Percentiles rank a stretch among this genome's conserved stretches.
Conservation (phyloP, 192 early-diverging fungal genomes). For the Coemansia sp. region DNA sequence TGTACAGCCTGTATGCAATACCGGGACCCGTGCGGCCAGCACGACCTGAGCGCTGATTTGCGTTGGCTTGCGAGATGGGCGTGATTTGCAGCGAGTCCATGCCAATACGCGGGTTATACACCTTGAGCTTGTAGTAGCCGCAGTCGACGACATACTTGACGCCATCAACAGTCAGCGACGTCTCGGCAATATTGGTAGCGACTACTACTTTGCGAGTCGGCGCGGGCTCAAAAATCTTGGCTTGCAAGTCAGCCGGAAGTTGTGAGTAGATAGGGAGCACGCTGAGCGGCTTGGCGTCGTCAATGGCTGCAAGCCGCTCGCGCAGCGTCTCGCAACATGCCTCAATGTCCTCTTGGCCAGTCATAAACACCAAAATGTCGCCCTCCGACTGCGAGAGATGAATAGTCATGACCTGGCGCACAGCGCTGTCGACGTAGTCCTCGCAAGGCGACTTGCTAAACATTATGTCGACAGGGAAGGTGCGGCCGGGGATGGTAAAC, state of each 20-base stretch:
- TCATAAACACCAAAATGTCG: constrained; percentile 94
- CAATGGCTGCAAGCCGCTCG: constrained; percentile 69
- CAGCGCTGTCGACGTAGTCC: constrained; percentile 93
- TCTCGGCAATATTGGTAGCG: constrained; percentile 99
- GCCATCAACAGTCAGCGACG: constrained; percentile 97
- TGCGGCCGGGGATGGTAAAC: constrained; percentile 94
- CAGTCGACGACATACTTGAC: constrained; percentile 95
- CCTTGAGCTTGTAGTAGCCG: constrained; percentile 96
- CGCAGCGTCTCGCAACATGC: constrained; percentile 70
- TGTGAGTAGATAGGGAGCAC: constrained; percentile 94
- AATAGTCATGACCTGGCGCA: constrained; percentile 94
- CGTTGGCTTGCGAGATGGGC: constrained; percentile 93
- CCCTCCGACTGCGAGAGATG: constrained; percentile 92
- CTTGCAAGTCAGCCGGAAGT: constrained; percentile 93
- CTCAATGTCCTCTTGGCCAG: constrained; percentile 99
- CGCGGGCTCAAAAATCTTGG: constrained; percentile 93
- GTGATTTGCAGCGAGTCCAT: constrained; percentile 96
- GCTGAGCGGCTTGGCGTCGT: constrained; percentile 67
- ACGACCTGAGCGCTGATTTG: constrained; percentile 93
- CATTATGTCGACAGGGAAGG: constrained; percentile 92
- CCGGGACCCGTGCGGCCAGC: constrained; percentile 96
- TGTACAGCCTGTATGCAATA: constrained; percentile 94
- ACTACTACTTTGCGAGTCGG: constrained; percentile 88
- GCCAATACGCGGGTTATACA: constrained; percentile 93
- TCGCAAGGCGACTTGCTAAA: constrained; percentile 93